A percentile compares a stretch with the other conserved stretches of the same genome.
These are phyloP conservation scores for Gastrolobium villosum DNA, from an alignment of 306 rosid genomes.

Conservation along the genomic window DNA sequence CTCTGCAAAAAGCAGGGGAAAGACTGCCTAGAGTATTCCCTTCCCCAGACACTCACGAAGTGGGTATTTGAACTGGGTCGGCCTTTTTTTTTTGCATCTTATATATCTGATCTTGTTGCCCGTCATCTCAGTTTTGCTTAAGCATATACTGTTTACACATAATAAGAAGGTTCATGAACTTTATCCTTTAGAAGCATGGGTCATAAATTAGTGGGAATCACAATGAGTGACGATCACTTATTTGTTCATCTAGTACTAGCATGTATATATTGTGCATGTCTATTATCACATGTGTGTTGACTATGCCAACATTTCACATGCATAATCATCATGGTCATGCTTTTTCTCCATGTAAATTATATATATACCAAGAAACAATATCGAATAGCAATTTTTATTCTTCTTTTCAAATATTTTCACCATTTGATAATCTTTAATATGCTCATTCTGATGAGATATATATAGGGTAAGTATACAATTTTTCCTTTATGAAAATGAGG, in stretches of 20 bases:
- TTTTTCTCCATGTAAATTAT: constrained; percentile 39
- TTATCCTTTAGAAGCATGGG: constrained; percentile 54
- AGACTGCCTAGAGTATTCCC: no score
- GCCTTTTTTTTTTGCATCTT: no score
- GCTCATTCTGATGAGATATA: neutral
- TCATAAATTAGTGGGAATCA: constrained; percentile 58
- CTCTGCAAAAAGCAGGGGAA: no score
- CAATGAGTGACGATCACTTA: constrained; percentile 61
- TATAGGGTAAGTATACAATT: neutral
- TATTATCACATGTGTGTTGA: constrained; percentile 51
- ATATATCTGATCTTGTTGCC: neutral
- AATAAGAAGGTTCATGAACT: constrained; percentile 47
- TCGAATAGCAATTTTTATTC: constrained; percentile 5
- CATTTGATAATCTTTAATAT: neutral
- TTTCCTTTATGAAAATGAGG: constrained; percentile 15
- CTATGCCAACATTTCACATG: constrained; percentile 48
- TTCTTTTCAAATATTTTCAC: neutral
- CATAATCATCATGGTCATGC: constrained; percentile 47
- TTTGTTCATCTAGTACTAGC: constrained; percentile 41
- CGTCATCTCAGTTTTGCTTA: neutral
- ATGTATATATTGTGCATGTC: constrained; percentile 45
- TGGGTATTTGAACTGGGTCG: no score
- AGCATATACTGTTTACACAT: constrained; percentile 33
- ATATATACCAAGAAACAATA: constrained; percentile 12
- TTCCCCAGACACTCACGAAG: no score